Conservation (phyloP, 2,329 filamentous ascomycete species). For the Beauveria scarabaeidicola region DNA sequence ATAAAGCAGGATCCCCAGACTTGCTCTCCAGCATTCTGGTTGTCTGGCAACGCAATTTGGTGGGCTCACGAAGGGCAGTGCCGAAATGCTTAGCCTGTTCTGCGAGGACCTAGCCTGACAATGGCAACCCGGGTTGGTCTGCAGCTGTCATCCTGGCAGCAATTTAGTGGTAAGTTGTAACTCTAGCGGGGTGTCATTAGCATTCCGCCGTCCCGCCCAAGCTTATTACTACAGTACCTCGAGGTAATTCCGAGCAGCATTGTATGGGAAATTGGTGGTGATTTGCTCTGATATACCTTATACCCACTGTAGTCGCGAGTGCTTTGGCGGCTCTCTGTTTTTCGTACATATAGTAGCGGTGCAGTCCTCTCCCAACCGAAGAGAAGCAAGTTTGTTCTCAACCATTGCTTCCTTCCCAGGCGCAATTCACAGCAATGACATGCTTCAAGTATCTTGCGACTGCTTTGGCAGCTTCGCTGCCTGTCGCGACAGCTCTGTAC, state of each 20-base stretch:
- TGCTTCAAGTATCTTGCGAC: conserved; percentile 19
- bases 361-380: not conserved
- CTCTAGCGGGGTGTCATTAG: not conserved
- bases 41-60: not conserved
- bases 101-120: not conserved
- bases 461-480: conserved; percentile 21
- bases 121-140: not conserved
- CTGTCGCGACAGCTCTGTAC: conserved; percentile 39
- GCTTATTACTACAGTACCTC: not conserved
- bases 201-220: not conserved
- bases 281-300: no score
- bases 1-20: not conserved
- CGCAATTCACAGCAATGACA: conserved; percentile 18
- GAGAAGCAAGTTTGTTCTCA: not conserved
- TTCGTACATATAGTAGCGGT: not conserved
- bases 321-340: not conserved
- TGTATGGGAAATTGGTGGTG: no score
- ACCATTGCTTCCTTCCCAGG: not conserved
- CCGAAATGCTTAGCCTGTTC: not conserved
- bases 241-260: no score
- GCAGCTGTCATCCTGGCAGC: not conserved
- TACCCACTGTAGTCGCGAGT: not conserved
- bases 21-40: not conserved
- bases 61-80: not conserved
- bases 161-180: not conserved